phyloP scores from a whole-genome alignment of 2,329 filamentous ascomycete species.

The Colletotrichum lindemuthianum region DNA sequence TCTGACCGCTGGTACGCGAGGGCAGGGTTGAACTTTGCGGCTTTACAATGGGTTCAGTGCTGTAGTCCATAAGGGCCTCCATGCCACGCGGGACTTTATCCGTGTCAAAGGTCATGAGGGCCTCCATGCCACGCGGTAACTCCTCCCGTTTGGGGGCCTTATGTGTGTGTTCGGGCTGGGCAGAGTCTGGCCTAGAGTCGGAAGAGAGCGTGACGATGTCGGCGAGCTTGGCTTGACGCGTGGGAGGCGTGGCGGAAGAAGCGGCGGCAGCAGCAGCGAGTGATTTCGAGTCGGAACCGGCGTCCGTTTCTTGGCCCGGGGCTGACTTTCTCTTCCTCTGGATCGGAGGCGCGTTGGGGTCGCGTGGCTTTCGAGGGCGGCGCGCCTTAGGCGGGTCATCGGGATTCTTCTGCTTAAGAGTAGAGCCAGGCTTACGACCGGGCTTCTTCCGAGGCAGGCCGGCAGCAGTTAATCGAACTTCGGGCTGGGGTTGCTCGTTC shows the following conservation, averaged over 20 bases:
- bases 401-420: constrained; percentile 55
- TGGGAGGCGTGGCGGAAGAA: constrained; percentile 36
- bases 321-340: constrained; percentile 66
- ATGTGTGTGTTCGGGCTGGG: constrained; percentile 48
- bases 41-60: constrained; percentile 52
- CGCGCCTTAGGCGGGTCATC: constrained; percentile 61
- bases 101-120: constrained; percentile 65
- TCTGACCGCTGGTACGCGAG: constrained; percentile 77
- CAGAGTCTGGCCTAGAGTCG: constrained; percentile 41
- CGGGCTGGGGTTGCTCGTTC: constrained; percentile 30
- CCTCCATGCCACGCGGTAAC: constrained; percentile 63
- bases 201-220: constrained; percentile 45
- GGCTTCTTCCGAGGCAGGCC: constrained; percentile 71
- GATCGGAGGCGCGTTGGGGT: constrained; percentile 66
- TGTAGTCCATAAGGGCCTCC: constrained; percentile 66
- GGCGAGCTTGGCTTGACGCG: constrained; percentile 52
- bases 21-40: constrained; percentile 56
- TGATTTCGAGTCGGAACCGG: constrained; percentile 47
- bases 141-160: constrained; percentile 63
- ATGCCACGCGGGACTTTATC: constrained; percentile 55
- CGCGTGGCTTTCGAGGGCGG: constrained; percentile 65
- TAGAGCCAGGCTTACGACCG: constrained; percentile 71
- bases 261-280: constrained; percentile 45
- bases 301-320: constrained; percentile 48
- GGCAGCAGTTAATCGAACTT: constrained; percentile 60